Base-by-base conservation (phyloP, 2,329 filamentous ascomycete species). In the Emmonsiellopsis sp. region DNA sequence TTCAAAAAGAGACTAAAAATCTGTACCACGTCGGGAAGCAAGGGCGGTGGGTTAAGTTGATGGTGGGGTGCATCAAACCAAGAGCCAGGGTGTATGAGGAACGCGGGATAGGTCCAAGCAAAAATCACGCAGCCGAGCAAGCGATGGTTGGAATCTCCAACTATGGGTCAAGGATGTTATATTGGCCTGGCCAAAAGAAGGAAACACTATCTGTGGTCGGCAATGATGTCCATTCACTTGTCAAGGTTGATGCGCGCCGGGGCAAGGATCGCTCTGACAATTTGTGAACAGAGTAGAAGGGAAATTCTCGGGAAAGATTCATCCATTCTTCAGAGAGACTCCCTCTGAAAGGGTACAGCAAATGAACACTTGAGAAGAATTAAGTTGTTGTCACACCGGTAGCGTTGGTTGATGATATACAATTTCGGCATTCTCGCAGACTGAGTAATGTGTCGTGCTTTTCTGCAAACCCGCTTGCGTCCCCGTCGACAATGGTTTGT, bases 11-110 rank as follows among this genome's bases (percentile, higher is more conserved):
- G 20, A 38, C 34, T 40, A 40, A 49, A 48, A 49, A 40, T 38
- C 35, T 41, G 47, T 49, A 31, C 47, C 16, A 49, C 35, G 35
- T 40, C 47, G 47, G 47, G 35, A 49, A 49, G 47, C 47, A 49
- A 49, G 47, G 47, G 47, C 47, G 20, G 34, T 49, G 15, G 47
- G 47, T 49, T 34, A 13, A 38, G 35, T 31, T 40, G 34, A 37
- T 20, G 47, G 35, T 40, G 35, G 35, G 20, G 46, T 26, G 46
- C 34, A 35, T 35, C 46, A 49, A 32, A 40, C 38, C 46, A 37
- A 26, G 9, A 16, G 26, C 34, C 30, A 13, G 46, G 46, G 16
- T 15, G 34, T 7, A 3, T 37, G 45, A 48, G 45, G 45, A 26
- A 9, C 16, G 38, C 6, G 26, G 10, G 46, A 49, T 38, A 40